Evolutionary conservation across 2,329 filamentous ascomycete species (phyloP).

Genomic region (Fusarium sp.): DNA sequence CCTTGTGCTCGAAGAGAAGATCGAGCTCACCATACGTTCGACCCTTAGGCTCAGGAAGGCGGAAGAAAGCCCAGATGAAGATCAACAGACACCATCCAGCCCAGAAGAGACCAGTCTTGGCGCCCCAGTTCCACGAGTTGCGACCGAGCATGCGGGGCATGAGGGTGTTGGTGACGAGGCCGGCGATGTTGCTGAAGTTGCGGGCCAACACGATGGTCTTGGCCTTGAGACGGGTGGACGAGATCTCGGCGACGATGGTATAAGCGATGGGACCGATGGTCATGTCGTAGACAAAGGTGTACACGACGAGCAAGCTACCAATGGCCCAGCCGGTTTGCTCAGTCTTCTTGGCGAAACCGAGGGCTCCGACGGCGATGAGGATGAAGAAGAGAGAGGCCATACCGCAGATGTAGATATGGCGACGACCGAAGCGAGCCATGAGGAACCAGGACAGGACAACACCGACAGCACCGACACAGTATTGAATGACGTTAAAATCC

Average conservation of each 20-base stretch:
- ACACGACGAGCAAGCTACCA: constrained; percentile 54
- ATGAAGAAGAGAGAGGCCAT: constrained; percentile 2
- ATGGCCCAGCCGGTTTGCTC: constrained; percentile 51
- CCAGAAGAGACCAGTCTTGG: constrained; percentile 57
- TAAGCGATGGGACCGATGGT: constrained; percentile 71
- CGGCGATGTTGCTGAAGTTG: constrained; percentile 57
- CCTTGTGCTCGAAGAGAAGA: constrained; percentile 57
- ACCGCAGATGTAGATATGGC: constrained; percentile 2
- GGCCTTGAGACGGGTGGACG: constrained; percentile 55
- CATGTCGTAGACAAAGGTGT: constrained; percentile 52
- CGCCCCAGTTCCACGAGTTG: constrained; percentile 55
- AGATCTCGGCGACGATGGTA: constrained; percentile 72
- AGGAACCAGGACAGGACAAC: constrained; percentile 15
- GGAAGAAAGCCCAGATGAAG: constrained; percentile 59
- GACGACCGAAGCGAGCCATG: constrained; percentile 12
- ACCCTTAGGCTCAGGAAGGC: constrained; percentile 62
- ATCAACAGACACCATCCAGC: constrained; percentile 53
- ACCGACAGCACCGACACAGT: constrained; percentile 1
- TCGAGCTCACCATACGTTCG: constrained; percentile 65
- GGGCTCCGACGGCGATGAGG: constrained; percentile 37
- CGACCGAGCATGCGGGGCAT: constrained; percentile 57
- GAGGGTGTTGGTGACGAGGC: constrained; percentile 55
- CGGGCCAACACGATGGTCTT: constrained; percentile 56
- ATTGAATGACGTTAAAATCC: constrained; percentile 15
- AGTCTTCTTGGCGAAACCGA: constrained; percentile 52